A percentile compares a stretch with the other conserved stretches of the same genome.
phyloP scores from a whole-genome alignment of 2,329 filamentous ascomycete genomes.

The Trichoderma afroharzianum region DNA sequence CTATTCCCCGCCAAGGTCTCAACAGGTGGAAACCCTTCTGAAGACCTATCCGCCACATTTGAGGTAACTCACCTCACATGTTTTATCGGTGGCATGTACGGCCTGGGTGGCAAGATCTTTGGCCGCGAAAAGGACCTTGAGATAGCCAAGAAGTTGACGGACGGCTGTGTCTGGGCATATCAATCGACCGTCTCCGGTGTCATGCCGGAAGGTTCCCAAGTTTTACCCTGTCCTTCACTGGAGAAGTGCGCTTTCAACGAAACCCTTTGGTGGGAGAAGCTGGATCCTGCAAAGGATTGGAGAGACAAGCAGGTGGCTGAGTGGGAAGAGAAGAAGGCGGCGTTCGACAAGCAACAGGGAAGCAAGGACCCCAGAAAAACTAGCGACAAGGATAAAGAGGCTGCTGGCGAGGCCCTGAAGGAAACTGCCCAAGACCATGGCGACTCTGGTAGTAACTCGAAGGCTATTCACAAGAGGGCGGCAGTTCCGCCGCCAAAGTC shows the following conservation, averaged over 20 bases:
- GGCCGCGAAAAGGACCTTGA: slow-evolving; percentile 57
- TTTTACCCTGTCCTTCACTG: slow-evolving; percentile 44
- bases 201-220: slow-evolving; percentile 56
- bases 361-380: slow-evolving; percentile 14
- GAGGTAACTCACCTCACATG: slow-evolving; percentile 63
- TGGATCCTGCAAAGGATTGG: slow-evolving; percentile 45
- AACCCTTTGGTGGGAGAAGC: slow-evolving; percentile 45
- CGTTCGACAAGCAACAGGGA: slow-evolving; percentile 24
- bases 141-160: slow-evolving; percentile 59
- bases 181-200: slow-evolving; percentile 56
- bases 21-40: slow-evolving; percentile 41
- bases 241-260: slow-evolving; percentile 51
- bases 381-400: not conserved
- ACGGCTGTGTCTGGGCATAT: slow-evolving; percentile 70
- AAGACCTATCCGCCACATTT: slow-evolving; percentile 48
- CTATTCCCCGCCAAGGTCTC: slow-evolving; percentile 66
- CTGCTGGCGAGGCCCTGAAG: not conserved
- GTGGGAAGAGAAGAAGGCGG: slow-evolving; percentile 43
- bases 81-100: slow-evolving; percentile 69
- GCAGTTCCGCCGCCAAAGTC: slow-evolving; percentile 17
- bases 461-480: slow-evolving; percentile 21
- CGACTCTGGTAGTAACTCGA: not conserved
- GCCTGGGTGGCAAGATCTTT: slow-evolving; percentile 61
- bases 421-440: not conserved
- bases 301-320: slow-evolving; percentile 42